A percentile compares a stretch with the other conserved stretches of the same genome.
These are phyloP conservation scores for Venturia asperata DNA, from an alignment of 2,329 filamentous ascomycete species.

Conservation along the genomic window DNA sequence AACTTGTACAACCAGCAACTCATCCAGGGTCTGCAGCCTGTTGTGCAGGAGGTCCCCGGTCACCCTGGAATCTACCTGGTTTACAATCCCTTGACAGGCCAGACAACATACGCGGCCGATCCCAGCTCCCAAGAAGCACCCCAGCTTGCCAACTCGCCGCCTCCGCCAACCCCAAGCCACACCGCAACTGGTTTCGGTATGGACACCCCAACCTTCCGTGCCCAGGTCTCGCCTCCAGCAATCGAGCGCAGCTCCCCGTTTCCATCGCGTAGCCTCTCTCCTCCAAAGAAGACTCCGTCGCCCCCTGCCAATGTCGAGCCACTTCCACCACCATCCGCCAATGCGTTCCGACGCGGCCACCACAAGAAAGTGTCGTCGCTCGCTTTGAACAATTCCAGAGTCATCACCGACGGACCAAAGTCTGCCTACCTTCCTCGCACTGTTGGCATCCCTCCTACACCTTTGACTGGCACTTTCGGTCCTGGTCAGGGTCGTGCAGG, in stretches of 20 bases:
- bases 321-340: slow-evolving; percentile 79
- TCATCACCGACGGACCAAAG: slow-evolving; percentile 57
- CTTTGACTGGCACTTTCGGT: slow-evolving; percentile 77
- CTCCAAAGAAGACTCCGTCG: slow-evolving; percentile 57
- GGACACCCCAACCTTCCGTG: slow-evolving; percentile 55
- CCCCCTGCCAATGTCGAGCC: slow-evolving; percentile 63
- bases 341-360: slow-evolving; percentile 87
- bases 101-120: slow-evolving; percentile 74
- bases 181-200: slow-evolving; percentile 33
- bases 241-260: slow-evolving; percentile 46
- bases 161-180: slow-evolving; percentile 38
- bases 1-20: slow-evolving; percentile 58
- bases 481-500: slow-evolving; percentile 89
- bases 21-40: slow-evolving; percentile 58
- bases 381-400: slow-evolving; percentile 51
- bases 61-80: slow-evolving; percentile 74
- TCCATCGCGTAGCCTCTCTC: slow-evolving; percentile 56
- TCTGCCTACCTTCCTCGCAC: slow-evolving; percentile 48
- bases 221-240: slow-evolving; percentile 75
- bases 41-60: slow-evolving; percentile 55
- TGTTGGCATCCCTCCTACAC: slow-evolving; percentile 67
- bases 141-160: slow-evolving; percentile 42
- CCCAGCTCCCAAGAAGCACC: slow-evolving; percentile 45
- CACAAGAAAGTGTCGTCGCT: slow-evolving; percentile 76
- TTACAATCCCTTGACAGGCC: slow-evolving; percentile 79